phyloP scores from a whole-genome alignment of 192 early-diverging fungal genomes.

The Coemansia sp. region DNA sequence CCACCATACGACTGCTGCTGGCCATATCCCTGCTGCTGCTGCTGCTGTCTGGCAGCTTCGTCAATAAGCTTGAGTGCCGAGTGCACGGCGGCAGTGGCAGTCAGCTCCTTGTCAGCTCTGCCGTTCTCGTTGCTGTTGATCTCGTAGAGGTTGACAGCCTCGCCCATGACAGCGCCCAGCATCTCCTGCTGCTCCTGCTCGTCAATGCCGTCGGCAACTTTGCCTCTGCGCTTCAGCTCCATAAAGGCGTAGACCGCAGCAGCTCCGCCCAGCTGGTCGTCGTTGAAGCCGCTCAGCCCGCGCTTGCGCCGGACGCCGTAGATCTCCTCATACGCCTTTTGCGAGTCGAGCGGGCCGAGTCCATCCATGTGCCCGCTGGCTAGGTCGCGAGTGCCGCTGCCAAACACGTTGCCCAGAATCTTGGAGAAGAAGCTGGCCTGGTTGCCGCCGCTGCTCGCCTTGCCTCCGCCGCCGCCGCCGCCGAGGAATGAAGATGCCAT shows the following conservation, averaged over 20 bases:
- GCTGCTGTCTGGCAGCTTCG: conserved; percentile 15
- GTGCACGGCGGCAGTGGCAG: conserved; percentile 37
- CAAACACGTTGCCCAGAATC: conserved; percentile 52
- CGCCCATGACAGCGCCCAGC: conserved; percentile 41
- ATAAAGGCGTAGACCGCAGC: conserved; percentile 40
- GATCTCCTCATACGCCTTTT: conserved; percentile 26
- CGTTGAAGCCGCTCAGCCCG: conserved; percentile 2
- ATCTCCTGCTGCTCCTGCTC: conserved; percentile 46
- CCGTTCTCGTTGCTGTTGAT: conserved; percentile 20
- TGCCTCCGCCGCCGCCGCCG: conserved; percentile 18
- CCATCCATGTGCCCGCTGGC: conserved; percentile 30
- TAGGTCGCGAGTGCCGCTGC: conserved; percentile 42
- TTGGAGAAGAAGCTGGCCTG: conserved; percentile 45
- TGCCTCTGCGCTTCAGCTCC: conserved; percentile 21
- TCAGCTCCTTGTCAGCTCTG: conserved; percentile 37
- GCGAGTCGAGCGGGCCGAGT: conserved; percentile 23
- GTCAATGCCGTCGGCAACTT: not conserved
- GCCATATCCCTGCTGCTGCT: not conserved
- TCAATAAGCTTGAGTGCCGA: conserved; percentile 50
- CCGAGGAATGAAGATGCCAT: conserved; percentile 52
- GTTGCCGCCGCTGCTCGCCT: conserved; percentile 15
- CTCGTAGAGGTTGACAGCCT: conserved; percentile 34
- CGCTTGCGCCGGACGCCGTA: conserved; percentile 17
- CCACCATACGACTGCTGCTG: not conserved
- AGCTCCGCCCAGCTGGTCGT: conserved; percentile 51